phyloP scores from a whole-genome alignment of 352 stramenopile genomes.

The Phytophthora vignae region DNA sequence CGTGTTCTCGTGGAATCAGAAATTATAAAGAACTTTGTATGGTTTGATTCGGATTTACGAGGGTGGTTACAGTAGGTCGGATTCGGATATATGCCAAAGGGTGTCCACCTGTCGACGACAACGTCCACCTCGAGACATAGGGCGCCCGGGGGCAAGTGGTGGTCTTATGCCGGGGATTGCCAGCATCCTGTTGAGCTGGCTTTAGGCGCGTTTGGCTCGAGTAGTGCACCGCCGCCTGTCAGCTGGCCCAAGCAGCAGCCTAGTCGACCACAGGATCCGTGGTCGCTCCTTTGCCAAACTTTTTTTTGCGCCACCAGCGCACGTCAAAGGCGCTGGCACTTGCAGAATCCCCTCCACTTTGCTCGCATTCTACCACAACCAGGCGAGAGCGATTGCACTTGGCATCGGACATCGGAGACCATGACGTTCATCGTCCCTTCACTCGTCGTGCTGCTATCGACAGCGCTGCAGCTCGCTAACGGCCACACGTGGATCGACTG shows the following conservation, averaged over 20 bases:
- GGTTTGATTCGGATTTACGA: not conserved
- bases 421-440: conserved; percentile 2
- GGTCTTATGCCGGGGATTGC: conserved; percentile 17
- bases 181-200: conserved; percentile 4
- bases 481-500: conserved; percentile 69
- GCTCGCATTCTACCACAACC: conserved; percentile 4
- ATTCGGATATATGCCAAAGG: conserved; percentile 2
- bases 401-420: not conserved
- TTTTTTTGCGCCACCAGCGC: not conserved
- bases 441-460: conserved; percentile 3
- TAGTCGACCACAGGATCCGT: not conserved
- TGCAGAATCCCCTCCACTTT: not conserved
- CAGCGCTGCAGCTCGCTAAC: conserved; percentile 22
- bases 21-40: conserved; percentile 13
- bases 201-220: not conserved
- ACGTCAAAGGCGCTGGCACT: not conserved
- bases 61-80: not conserved
- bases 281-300: not conserved
- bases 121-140: conserved; percentile 9
- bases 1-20: conserved; percentile 11
- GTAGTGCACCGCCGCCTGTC: conserved; percentile 17
- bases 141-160: not conserved
- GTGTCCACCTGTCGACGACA: conserved; percentile 14
- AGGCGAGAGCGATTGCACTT: conserved; percentile 4
- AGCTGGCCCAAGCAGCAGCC: conserved; percentile 10